A percentile compares a stretch with the other conserved stretches of the same genome.
Conservation (phyloP, 352 stramenopile species). For the Synura sp. region DNA sequence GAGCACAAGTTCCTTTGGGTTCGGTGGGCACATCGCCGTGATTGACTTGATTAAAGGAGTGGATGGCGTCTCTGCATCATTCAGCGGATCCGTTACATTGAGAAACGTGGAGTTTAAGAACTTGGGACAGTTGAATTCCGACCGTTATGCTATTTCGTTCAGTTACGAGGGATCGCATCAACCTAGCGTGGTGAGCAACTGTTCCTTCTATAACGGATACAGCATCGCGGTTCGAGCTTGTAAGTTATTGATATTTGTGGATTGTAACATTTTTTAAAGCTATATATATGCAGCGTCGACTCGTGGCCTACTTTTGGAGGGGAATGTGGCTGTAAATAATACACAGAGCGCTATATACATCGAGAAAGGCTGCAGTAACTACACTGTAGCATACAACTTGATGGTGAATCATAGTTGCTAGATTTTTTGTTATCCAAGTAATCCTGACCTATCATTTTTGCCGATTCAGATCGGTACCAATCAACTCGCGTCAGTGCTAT, state of each 20-base stretch:
- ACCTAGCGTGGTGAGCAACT: not conserved
- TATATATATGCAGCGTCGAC: too few species aligned
- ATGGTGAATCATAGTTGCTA: too few species aligned
- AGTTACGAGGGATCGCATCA: not conserved
- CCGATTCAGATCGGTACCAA: not conserved
- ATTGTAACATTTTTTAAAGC: too few species aligned
- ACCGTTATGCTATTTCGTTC: not conserved
- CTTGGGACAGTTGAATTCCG: constrained; percentile 15
- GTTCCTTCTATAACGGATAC: constrained; percentile 5
- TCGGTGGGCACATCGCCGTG: constrained; percentile 1
- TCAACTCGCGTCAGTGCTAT: not conserved
- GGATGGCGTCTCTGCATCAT: not conserved
- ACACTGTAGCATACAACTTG: not conserved
- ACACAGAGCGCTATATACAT: not conserved
- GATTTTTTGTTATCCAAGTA: too few species aligned
- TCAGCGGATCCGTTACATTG: not conserved
- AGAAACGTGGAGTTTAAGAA: not conserved
- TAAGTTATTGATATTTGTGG: too few species aligned
- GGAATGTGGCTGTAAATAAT: not conserved
- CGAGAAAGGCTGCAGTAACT: not conserved
- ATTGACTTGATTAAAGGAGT: not conserved
- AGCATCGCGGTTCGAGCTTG: not conserved
- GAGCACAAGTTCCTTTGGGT: not conserved
- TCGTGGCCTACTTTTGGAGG: not conserved
- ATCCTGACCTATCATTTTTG: too few species aligned